Evolutionary conservation across 495 filamentous ascomycete species (phyloP).

Genomic region (Annulohypoxylon moriforme): DNA sequence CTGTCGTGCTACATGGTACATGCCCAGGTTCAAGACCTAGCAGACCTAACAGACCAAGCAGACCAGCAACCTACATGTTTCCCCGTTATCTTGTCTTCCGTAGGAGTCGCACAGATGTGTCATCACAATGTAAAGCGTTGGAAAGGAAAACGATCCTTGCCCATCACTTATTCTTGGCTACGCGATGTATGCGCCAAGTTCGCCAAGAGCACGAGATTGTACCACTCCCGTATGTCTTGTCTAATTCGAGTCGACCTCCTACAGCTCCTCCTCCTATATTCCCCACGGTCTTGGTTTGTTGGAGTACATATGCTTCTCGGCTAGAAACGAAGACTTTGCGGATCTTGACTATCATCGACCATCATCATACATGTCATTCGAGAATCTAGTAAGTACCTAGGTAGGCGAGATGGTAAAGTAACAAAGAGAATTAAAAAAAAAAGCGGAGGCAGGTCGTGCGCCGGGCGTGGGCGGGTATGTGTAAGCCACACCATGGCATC

Average conservation of each 20-base stretch:
- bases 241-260: conserved; percentile 18
- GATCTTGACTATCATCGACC: conserved; percentile 22
- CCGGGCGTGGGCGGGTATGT: conserved; percentile 12
- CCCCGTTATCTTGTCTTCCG: conserved; percentile 33
- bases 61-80: conserved; percentile 4
- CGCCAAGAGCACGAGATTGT: conserved; percentile 45
- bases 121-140: conserved; percentile 32
- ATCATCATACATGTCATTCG: conserved; percentile 20
- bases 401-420: conserved; percentile 1
- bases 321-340: conserved; percentile 34
- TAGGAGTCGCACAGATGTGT: conserved; percentile 42
- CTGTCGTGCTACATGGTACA: conserved; percentile 34
- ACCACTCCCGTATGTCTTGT: conserved; percentile 35
- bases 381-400: conserved; percentile 6
- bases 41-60: not conserved
- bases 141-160: conserved; percentile 44
- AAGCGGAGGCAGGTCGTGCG: conserved; percentile 25
- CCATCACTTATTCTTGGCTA: conserved; percentile 43
- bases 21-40: not conserved
- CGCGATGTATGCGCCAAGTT: conserved; percentile 45
- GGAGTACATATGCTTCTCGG: conserved; percentile 36
- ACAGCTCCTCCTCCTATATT: conserved; percentile 4
- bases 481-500: conserved; percentile 37
- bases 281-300: conserved; percentile 33
- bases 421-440: too few relatives aligned